Conservation (phyloP, 441 rosid genomes). For the Adansonia grandidieri region DNA sequence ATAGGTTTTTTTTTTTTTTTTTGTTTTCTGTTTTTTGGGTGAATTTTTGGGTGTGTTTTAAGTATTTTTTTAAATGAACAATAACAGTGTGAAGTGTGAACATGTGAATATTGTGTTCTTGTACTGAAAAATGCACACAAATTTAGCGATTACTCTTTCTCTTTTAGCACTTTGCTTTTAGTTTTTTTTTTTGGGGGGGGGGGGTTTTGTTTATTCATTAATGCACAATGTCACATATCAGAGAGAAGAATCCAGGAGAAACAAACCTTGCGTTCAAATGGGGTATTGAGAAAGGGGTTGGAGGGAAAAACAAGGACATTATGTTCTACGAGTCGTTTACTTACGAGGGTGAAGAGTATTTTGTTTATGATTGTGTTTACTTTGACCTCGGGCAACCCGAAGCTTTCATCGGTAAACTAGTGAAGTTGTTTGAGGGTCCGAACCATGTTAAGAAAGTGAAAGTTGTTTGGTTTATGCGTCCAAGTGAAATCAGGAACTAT, state of each 20-base stretch:
- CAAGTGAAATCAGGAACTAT: conserved; percentile 45
- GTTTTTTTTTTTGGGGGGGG: not conserved
- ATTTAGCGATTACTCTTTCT: not conserved
- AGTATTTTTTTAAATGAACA: not conserved
- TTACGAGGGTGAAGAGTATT: conserved; percentile 44
- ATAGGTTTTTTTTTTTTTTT: not conserved
- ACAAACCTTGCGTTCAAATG: conserved; percentile 39
- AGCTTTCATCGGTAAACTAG: conserved; percentile 55
- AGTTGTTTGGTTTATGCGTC: conserved; percentile 65
- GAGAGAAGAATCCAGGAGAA: conserved; percentile 12
- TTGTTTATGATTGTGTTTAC: conserved; percentile 52
- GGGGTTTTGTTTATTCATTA: not conserved
- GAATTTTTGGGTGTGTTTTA: not conserved
- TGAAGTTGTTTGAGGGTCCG: conserved; percentile 50
- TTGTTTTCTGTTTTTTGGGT: not conserved
- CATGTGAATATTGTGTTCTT: not conserved
- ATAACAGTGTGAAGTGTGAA: not conserved
- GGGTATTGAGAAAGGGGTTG: conserved; percentile 44
- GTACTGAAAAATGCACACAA: not conserved
- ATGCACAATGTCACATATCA: conserved; percentile 34
- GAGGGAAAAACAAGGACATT: conserved; percentile 28
- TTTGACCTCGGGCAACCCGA: conserved; percentile 35
- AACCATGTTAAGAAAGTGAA: conserved; percentile 43
- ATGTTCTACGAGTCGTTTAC: conserved; percentile 50
- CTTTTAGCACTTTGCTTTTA: not conserved